Evolutionary conservation across 2,329 filamentous ascomycete species (phyloP).

Genomic region (Ascocoryne sarcoides): DNA sequence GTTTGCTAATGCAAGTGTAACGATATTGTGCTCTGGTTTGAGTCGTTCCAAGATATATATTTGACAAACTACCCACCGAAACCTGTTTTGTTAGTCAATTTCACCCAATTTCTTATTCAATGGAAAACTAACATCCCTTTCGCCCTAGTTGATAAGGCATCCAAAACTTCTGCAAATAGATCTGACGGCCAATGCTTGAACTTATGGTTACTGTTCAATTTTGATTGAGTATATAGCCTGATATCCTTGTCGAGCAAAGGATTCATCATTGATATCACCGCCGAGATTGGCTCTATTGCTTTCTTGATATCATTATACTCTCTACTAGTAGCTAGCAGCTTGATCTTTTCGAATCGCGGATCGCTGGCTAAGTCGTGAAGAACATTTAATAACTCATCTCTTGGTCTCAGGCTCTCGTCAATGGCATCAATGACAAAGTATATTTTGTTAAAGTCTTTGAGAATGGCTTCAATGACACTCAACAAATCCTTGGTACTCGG

Average conservation of each 20-base stretch:
- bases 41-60: constrained; percentile 20
- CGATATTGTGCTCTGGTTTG: constrained; percentile 10
- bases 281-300: constrained; percentile 2
- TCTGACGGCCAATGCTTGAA: constrained; percentile 3
- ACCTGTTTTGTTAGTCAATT: constrained; percentile 10
- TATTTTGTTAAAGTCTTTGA: constrained; percentile 2
- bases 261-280: constrained; percentile 4
- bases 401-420: constrained; percentile 14
- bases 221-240: not conserved
- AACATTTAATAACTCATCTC: constrained; percentile 4
- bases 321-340: constrained; percentile 7
- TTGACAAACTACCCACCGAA: constrained; percentile 25
- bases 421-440: constrained; percentile 14
- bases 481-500: constrained; percentile 2
- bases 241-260: constrained; percentile 3
- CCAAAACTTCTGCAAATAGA: constrained; percentile 3
- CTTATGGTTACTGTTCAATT: constrained; percentile 1
- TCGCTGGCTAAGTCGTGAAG: constrained; percentile 15
- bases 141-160: constrained; percentile 6
- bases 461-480: constrained; percentile 1
- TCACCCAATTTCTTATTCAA: not conserved
- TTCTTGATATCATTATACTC: constrained; percentile 8
- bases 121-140: constrained; percentile 18
- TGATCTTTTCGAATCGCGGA: constrained; percentile 7
- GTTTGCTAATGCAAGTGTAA: constrained; percentile 14